Evolutionary conservation across 108 stramenopile species (phyloP), one percentile per base, ranked within the genome.

Genomic region (Halocafeteria seosinensis): DNA sequence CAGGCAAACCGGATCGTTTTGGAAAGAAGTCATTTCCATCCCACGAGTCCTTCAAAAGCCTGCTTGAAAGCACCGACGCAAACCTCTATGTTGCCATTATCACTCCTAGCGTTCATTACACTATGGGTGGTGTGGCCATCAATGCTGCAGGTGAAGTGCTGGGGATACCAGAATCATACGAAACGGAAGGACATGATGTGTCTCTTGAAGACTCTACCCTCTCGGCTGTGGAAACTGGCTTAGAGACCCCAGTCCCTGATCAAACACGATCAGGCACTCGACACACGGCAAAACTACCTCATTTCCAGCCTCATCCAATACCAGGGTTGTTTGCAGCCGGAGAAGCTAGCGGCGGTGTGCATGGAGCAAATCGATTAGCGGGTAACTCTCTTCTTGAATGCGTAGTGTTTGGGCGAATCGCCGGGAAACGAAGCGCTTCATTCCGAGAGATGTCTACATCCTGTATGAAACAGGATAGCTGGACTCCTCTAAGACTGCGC

Each of bases 331-430:
- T 80, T 61, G 86, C 83, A 24, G 84, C 73, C 21, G 86, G 86
- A 37, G 86, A 87, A 61, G 83, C 83, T 6, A 83, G 83, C 1
- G 86, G 86, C 53, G 86, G 85, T 1, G 80, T 87, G 26, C 84
- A 87, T 61, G 83, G 84, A 5, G 72, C 73, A 38, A 86, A 88
- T 61, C 79, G 85, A 3, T 66, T 91, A 17, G 90, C 85, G 28
- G 90, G 90, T 2, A 91, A 89, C 55, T 80, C 78, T 23, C 76
- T 91, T 29, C 71, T 89, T 37, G 90, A 91, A 61, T 91, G 90
- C 61, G 83, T 81, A 17, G 90, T 91, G 8, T 88, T 84, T 61
- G 90, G 90, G 8, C 72, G 85, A 17, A 77, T 85, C 28, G 85
- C 85, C 11, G 94, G 92, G 8, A 74, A 79, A 65, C 24, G 50